phyloP scores from a whole-genome alignment of 768 basidiomycete genomes.

The Naganishia vaughanmartiniae region DNA sequence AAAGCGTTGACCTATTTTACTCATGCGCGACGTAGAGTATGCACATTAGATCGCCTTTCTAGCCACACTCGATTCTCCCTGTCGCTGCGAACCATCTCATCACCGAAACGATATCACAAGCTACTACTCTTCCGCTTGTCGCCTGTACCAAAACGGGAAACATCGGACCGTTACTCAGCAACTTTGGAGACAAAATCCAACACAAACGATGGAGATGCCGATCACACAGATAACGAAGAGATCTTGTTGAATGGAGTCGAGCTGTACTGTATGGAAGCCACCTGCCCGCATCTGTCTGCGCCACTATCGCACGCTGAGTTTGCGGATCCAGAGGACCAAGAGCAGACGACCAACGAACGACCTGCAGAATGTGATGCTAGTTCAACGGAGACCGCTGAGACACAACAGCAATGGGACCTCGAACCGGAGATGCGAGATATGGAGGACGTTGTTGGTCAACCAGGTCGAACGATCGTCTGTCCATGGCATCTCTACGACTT shows the following conservation, averaged over 20 bases:
- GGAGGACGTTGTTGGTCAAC: conserved; percentile 34
- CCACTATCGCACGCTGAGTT: conserved; percentile 77
- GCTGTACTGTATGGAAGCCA: conserved; percentile 75
- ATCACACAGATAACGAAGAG: background rate
- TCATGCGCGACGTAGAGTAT: conserved; percentile 18
- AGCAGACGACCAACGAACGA: background rate
- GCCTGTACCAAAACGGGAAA: background rate
- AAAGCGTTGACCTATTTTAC: background rate
- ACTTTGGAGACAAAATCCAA: background rate
- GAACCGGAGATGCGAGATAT: conserved; percentile 38
- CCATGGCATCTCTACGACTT: conserved; percentile 49
- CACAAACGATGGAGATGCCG: background rate
- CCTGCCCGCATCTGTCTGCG: conserved; percentile 75
- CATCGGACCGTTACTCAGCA: background rate
- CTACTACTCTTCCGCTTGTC: conserved; percentile 38
- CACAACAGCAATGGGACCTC: conserved; percentile 2
- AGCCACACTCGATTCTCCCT: conserved; percentile 41
- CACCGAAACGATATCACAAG: conserved; percentile 37
- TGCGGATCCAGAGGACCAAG: conserved; percentile 58
- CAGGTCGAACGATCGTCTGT: conserved; percentile 30
- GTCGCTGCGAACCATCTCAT: conserved; percentile 35
- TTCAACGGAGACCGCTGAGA: background rate
- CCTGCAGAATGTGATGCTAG: background rate
- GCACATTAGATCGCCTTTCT: conserved; percentile 23
- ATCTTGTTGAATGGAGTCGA: conserved; percentile 44